A percentile compares a stretch with the other conserved stretches of the same genome.
Conservation (phyloP, 75 land plant genomes). For the Sequoia sempervirens region DNA sequence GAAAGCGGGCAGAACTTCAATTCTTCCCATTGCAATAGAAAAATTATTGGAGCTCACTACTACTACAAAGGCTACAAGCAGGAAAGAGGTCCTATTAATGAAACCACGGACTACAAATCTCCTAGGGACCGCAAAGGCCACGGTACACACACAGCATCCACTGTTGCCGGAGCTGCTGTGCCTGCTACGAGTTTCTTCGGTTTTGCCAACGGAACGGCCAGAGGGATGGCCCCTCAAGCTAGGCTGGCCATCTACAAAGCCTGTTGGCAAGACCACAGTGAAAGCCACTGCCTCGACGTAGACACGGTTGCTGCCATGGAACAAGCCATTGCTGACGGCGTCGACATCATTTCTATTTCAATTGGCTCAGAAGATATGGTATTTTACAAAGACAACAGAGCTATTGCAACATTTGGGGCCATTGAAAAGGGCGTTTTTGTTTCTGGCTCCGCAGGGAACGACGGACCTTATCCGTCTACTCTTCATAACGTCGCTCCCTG, state of each 20-base stretch:
- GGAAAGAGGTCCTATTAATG: neutral
- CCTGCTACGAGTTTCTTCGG: conserved; percentile 3
- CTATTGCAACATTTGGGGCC: conserved; percentile 17
- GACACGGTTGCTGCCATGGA: conserved; percentile 29
- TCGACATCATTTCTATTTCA: conserved; percentile 13
- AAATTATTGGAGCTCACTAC: conserved; percentile 57
- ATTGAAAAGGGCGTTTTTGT: conserved; percentile 9
- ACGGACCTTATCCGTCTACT: conserved; percentile 7
- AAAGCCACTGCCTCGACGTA: neutral
- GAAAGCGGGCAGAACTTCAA: conserved; percentile 40
- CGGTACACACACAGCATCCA: conserved; percentile 24
- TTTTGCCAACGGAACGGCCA: conserved; percentile 17
- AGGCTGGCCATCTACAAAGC: conserved; percentile 23
- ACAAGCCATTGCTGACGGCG: conserved; percentile 28
- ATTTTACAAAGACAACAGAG: conserved; percentile 5
- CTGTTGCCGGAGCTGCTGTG: neutral
- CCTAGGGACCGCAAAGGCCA: conserved; percentile 19
- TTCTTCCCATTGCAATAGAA: conserved; percentile 45
- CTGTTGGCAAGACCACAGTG: too few relatives aligned
- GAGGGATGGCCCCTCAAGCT: conserved; percentile 23
- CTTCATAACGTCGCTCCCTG: conserved; percentile 18
- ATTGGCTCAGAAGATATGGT: neutral
- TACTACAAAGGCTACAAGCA: conserved; percentile 58
- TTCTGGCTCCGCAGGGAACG: conserved; percentile 16
- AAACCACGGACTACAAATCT: conserved; percentile 9